Conservation (phyloP, 345 rosid genomes). For the Arabidopsis suecica region DNA sequence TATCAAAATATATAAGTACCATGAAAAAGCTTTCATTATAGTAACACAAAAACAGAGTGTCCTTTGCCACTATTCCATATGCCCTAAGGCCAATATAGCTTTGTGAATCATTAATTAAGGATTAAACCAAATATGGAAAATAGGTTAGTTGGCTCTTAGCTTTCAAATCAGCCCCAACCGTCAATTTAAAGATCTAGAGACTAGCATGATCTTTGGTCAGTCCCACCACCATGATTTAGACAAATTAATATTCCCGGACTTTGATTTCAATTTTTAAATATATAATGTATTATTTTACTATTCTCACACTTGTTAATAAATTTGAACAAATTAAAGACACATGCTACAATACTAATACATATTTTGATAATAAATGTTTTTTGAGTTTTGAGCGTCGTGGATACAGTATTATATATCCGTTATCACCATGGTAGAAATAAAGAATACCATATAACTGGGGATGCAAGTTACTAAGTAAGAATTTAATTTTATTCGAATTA, state of each 20-base stretch:
- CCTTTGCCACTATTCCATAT: conserved; percentile 42
- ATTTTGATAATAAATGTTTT: not conserved
- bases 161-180: conserved; percentile 42
- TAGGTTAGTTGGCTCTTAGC: conserved; percentile 45
- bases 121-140: conserved; percentile 42
- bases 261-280: not conserved
- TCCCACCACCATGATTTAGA: conserved; percentile 42
- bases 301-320: not conserved
- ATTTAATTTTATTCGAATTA: not conserved
- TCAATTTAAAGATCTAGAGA: conserved; percentile 48
- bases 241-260: conserved; percentile 5
- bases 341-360: not conserved
- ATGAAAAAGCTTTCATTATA: conserved; percentile 22
- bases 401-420: not conserved
- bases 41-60: conserved; percentile 30
- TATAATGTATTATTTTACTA: not conserved
- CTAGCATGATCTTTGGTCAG: conserved; percentile 47
- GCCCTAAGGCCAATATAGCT: conserved; percentile 41
- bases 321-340: not conserved
- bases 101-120: conserved; percentile 35
- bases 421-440: conserved; percentile 8
- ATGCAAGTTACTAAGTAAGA: not conserved
- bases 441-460: not conserved
- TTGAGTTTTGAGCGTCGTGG: not conserved
- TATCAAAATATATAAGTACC: conserved; percentile 4